A percentile compares a stretch with the other conserved stretches of the same genome.
These are phyloP conservation scores for Zygosaccharomyces lentus DNA, from an alignment of 805 yeast genomes.

Conservation along the genomic window DNA sequence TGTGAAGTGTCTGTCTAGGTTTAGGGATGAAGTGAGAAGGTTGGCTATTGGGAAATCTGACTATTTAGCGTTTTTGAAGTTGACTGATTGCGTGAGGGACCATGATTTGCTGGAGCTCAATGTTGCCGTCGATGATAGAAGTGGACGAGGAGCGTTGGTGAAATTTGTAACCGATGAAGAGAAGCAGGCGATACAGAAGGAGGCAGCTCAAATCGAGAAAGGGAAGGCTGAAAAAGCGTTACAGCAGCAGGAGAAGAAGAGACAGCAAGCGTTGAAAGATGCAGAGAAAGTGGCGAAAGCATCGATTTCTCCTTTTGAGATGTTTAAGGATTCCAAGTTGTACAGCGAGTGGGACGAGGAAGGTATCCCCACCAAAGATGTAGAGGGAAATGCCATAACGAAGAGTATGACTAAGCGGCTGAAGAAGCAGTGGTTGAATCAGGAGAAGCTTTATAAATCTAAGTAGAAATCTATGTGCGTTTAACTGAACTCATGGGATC, in stretches of 20 bases:
- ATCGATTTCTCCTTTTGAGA: conserved; percentile 59
- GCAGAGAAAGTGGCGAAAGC: conserved; percentile 62
- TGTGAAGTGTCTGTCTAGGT: conserved; percentile 67
- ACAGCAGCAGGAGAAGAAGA: conserved; percentile 45
- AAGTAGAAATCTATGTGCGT: conserved; percentile 8
- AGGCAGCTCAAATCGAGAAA: conserved; percentile 53
- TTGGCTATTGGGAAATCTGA: conserved; percentile 61
- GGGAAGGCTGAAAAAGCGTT: conserved; percentile 53
- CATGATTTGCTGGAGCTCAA: conserved; percentile 68
- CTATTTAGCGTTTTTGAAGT: conserved; percentile 51
- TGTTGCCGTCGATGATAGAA: conserved; percentile 85
- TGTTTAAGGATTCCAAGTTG: conserved; percentile 57
- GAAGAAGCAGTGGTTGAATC: conserved; percentile 69
- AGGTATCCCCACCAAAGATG: conserved; percentile 77
- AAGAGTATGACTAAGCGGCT: conserved; percentile 85
- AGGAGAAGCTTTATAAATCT: conserved; percentile 67
- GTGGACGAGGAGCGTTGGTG: conserved; percentile 71
- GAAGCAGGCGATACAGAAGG: conserved; percentile 53
- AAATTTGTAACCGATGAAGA: conserved; percentile 74
- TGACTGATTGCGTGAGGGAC: conserved; percentile 72
- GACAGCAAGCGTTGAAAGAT: conserved; percentile 62
- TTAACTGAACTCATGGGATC: conserved; percentile 30
- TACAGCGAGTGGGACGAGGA: conserved; percentile 78
- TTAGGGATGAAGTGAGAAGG: conserved; percentile 77
- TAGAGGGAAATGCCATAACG: conserved; percentile 74